Evolutionary conservation across 768 basidiomycete genomes (phyloP).

Genomic region (Naganishia vishniacii): DNA sequence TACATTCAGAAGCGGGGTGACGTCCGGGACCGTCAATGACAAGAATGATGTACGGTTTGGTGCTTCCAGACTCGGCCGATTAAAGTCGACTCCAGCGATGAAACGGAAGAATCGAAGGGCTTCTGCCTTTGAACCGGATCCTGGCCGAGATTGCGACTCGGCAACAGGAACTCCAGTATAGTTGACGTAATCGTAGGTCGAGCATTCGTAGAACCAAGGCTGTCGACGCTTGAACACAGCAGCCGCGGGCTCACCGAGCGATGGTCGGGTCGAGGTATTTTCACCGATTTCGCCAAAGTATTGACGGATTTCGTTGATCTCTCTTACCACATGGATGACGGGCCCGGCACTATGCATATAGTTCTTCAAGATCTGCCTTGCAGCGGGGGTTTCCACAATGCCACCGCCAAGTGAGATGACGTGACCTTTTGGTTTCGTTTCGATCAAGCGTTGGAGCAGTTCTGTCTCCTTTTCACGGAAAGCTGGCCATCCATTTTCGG

Average conservation of each 20-base stretch:
- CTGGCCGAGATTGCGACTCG: constrained; percentile 12
- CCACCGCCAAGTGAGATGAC: constrained; percentile 91
- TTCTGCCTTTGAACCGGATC: constrained; percentile 54
- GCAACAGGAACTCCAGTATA: constrained; percentile 51
- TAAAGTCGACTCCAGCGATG: constrained; percentile 66
- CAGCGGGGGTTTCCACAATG: constrained; percentile 76
- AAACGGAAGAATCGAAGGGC: constrained; percentile 81
- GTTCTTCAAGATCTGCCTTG: constrained; percentile 64
- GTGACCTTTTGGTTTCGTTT: constrained; percentile 57
- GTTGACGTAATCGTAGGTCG: constrained; percentile 78
- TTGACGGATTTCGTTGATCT: constrained; percentile 69
- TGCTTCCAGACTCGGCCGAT: constrained; percentile 48
- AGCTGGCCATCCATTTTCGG: constrained; percentile 75
- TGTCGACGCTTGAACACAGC: constrained; percentile 76
- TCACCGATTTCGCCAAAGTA: constrained; percentile 58
- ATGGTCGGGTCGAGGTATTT: constrained; percentile 70
- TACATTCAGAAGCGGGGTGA: constrained; percentile 62
- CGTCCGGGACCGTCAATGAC: constrained; percentile 82
- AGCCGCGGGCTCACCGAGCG: constrained; percentile 77
- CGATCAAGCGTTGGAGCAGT: constrained; percentile 64
- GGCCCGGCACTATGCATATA: constrained; percentile 62
- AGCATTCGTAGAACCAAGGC: constrained; percentile 80
- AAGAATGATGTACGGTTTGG: constrained; percentile 82
- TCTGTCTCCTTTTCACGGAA: constrained; percentile 77
- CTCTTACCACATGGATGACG: constrained; percentile 78